Conservation (phyloP, 1,284 basidiomycete genomes). For the Ganoderma leucocontextum region DNA sequence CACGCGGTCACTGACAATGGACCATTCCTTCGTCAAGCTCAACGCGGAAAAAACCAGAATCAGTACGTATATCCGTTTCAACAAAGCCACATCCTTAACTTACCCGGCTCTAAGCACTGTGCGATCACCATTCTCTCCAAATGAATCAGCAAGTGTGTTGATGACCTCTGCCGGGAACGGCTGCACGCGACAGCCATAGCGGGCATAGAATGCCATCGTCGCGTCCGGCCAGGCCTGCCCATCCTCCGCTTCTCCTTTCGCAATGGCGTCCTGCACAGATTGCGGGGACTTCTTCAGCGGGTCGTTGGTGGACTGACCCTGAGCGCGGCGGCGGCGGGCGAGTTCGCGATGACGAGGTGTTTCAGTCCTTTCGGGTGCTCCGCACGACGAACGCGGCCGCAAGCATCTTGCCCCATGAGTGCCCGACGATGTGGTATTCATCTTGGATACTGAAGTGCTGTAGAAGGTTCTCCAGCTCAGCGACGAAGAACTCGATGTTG, state of each 20-base stretch:
- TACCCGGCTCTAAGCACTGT: constrained; percentile 34
- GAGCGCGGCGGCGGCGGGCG: constrained; percentile 34
- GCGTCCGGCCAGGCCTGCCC: constrained; percentile 35
- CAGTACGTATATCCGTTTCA: not conserved
- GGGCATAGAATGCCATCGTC: constrained; percentile 30
- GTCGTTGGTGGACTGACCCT: constrained; percentile 32
- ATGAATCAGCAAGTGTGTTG: constrained; percentile 26
- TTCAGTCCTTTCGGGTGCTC: constrained; percentile 37
- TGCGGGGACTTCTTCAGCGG: constrained; percentile 34
- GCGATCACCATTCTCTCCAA: constrained; percentile 30
- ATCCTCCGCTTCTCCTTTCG: constrained; percentile 37
- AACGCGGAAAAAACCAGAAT: constrained; percentile 31
- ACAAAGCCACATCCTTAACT: not conserved
- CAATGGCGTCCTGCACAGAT: constrained; percentile 35
- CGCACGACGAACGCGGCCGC: constrained; percentile 35
- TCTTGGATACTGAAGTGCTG: constrained; percentile 37
- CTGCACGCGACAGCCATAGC: constrained; percentile 35
- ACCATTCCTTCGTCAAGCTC: constrained; percentile 49
- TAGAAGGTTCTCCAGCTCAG: constrained; percentile 43
- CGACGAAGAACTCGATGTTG: constrained; percentile 42
- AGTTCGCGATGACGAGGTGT: constrained; percentile 38
- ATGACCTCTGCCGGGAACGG: constrained; percentile 35
- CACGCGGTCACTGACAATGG: constrained; percentile 37
- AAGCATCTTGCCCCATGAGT: constrained; percentile 47
- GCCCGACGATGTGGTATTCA: constrained; percentile 40